Conservation (phyloP, 1,284 basidiomycete species). For the Pholiota adiposa region DNA sequence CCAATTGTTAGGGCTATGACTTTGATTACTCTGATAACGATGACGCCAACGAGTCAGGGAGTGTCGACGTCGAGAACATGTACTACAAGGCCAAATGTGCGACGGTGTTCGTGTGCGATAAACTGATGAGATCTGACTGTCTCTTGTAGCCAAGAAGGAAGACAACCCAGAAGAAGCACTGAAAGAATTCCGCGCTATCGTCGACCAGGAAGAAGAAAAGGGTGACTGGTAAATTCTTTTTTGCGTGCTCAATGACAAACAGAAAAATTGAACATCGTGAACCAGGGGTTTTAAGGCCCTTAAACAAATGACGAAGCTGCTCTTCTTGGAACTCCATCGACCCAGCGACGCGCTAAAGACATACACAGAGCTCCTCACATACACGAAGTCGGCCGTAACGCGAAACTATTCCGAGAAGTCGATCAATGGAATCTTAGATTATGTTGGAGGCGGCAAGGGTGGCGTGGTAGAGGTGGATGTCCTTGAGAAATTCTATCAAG, state of each 20-base stretch:
- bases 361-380: conserved; percentile 85
- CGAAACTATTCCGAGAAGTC: conserved; percentile 96
- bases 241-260: not conserved
- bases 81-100: conserved; percentile 97
- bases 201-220: conserved; percentile 87
- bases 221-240: conserved; percentile 79
- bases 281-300: conserved; percentile 97
- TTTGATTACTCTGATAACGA: conserved; percentile 97
- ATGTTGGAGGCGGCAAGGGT: conserved; percentile 92
- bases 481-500: conserved; percentile 94
- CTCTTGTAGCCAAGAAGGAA: conserved; percentile 80
- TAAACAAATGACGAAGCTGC: conserved; percentile 96
- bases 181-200: conserved; percentile 85
- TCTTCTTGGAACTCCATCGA: conserved; percentile 80
- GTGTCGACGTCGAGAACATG: conserved; percentile 96
- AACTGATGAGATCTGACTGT: not conserved
- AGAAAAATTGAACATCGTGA: conserved; percentile 9
- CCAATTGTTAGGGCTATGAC: conserved; percentile 78
- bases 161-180: conserved; percentile 90
- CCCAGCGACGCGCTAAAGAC: conserved; percentile 87
- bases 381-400: conserved; percentile 92
- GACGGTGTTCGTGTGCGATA: conserved; percentile 27
- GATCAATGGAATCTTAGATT: conserved; percentile 98
- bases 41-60: conserved; percentile 78
- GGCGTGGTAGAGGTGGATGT: conserved; percentile 85